Evolutionary conservation across 1,284 basidiomycete genomes (phyloP).

Genomic region (Marasmius fiardii): DNA sequence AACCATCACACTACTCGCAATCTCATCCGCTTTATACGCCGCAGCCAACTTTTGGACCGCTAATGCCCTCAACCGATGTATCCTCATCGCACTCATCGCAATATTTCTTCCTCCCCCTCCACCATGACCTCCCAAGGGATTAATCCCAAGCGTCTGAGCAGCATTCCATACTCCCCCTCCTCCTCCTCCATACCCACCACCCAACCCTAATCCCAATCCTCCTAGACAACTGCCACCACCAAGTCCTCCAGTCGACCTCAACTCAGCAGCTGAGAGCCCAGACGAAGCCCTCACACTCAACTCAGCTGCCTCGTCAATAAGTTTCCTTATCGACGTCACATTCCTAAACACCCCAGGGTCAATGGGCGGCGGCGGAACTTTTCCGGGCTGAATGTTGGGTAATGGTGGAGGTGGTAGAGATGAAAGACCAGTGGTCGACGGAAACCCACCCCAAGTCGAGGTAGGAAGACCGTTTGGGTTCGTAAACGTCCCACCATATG

Average conservation of each 20-base stretch:
- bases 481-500: constrained; percentile 32
- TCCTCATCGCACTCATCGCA: constrained; percentile 77
- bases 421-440: constrained; percentile 22
- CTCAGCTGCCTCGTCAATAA: constrained; percentile 83
- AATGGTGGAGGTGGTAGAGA: constrained; percentile 44
- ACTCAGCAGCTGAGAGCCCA: constrained; percentile 67
- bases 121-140: constrained; percentile 36
- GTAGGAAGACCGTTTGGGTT: constrained; percentile 14
- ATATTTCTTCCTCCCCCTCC: constrained; percentile 61
- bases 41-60: constrained; percentile 81
- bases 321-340: constrained; percentile 64
- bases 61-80: constrained; percentile 70
- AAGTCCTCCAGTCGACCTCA: constrained; percentile 55
- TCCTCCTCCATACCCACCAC: constrained; percentile 15
- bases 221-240: constrained; percentile 18
- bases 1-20: constrained; percentile 84
- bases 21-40: constrained; percentile 79
- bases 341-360: constrained; percentile 80
- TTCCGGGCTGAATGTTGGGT: constrained; percentile 55
- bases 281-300: constrained; percentile 79
- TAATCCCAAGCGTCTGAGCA: constrained; percentile 58
- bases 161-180: constrained; percentile 51
- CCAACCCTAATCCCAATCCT: constrained; percentile 20
- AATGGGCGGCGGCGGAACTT: constrained; percentile 73
- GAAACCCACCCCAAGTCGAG: constrained; percentile 27